These are phyloP conservation scores for Cyclocybe cylindracea DNA, from an alignment of 768 basidiomycete genomes.

Conservation along the genomic window DNA sequence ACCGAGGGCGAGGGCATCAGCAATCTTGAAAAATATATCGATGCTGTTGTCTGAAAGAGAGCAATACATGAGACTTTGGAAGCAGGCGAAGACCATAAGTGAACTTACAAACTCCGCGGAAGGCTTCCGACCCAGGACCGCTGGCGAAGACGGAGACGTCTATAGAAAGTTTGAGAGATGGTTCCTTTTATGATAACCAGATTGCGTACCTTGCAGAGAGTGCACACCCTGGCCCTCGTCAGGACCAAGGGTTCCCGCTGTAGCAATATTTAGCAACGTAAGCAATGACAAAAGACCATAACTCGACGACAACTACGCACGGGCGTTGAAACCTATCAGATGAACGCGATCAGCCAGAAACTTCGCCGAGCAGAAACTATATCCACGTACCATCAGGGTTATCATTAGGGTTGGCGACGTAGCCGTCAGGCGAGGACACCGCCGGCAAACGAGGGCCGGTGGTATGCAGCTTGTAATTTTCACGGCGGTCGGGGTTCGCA, in stretches of 20 bases:
- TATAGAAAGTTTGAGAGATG: slow-evolving; percentile 4
- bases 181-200: neutral
- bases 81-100: neutral
- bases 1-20: slow-evolving; percentile 31
- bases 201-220: slow-evolving; percentile 34
- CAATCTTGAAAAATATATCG: slow-evolving; percentile 44
- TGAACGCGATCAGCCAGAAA: neutral
- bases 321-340: slow-evolving; percentile 30
- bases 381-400: slow-evolving; percentile 27
- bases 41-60: slow-evolving; percentile 39
- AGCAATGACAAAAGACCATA: too few species aligned
- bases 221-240: slow-evolving; percentile 41
- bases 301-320: too few species aligned
- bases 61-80: neutral
- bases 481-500: slow-evolving; percentile 44
- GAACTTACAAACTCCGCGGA: slow-evolving; percentile 44
- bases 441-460: slow-evolving; percentile 41
- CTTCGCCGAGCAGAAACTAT: neutral
- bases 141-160: slow-evolving; percentile 47
- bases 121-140: slow-evolving; percentile 40
- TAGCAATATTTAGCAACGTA: too few species aligned
- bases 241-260: slow-evolving; percentile 34
- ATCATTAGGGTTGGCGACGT: slow-evolving; percentile 35
- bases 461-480: slow-evolving; percentile 33
- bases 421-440: slow-evolving; percentile 21